These are phyloP conservation scores for Knufia fluminis DNA, from an alignment of 2,329 filamentous ascomycete genomes.

Conservation along the genomic window DNA sequence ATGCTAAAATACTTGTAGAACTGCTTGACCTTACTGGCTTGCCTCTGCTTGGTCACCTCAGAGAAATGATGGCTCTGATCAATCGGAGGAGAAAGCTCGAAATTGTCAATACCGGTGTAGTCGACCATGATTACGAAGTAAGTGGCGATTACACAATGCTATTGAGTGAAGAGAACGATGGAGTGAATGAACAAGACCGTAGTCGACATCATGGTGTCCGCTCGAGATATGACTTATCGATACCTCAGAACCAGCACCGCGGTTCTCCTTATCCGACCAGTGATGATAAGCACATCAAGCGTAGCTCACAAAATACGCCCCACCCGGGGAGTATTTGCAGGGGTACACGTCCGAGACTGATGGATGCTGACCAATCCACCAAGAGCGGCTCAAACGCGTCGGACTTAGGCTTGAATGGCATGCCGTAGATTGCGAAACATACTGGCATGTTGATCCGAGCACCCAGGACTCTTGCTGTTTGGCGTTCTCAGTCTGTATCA, in stretches of 20 bases:
- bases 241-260: background rate
- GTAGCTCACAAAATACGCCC: background rate
- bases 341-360: background rate
- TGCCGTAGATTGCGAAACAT: too few species aligned
- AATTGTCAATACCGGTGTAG: slow-evolving; percentile 18
- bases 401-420: background rate
- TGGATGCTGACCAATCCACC: background rate
- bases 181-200: background rate
- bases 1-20: slow-evolving; percentile 78
- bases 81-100: slow-evolving; percentile 44
- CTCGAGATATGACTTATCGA: background rate
- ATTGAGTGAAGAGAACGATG: background rate
- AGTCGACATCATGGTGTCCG: background rate
- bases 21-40: slow-evolving; percentile 60
- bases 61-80: slow-evolving; percentile 77
- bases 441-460: too few species aligned
- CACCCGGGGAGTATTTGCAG: background rate
- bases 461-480: too few species aligned
- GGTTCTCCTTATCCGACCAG: slow-evolving; percentile 4
- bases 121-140: background rate
- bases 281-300: slow-evolving; percentile 5
- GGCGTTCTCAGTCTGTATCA: too few species aligned
- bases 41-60: slow-evolving; percentile 54
- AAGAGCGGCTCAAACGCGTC: background rate
- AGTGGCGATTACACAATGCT: background rate